These are phyloP conservation scores for Pythium rhizo-oryzae DNA, from an alignment of 352 stramenopile genomes.

Conservation along the genomic window DNA sequence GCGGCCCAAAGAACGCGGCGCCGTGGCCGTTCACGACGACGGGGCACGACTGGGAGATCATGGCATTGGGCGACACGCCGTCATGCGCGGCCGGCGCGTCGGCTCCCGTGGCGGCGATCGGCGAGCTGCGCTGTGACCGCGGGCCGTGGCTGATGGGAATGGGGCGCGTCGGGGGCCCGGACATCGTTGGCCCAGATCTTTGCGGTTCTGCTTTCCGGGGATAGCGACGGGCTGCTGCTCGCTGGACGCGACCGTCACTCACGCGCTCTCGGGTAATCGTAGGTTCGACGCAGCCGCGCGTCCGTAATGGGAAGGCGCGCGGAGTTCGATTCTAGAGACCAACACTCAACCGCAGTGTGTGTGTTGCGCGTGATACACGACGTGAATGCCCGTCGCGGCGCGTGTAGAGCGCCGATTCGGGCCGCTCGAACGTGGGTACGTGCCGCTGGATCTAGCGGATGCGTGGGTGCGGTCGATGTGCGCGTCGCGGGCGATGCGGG, in stretches of 20 bases:
- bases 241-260: conserved; percentile 1
- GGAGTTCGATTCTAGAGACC: conserved; percentile 9
- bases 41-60: conserved; percentile 68
- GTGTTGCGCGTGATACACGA: not conserved
- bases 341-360: conserved; percentile 13
- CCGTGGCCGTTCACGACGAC: conserved; percentile 39
- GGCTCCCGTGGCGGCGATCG: conserved; percentile 16
- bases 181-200: conserved; percentile 28
- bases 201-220: not conserved
- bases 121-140: conserved; percentile 50
- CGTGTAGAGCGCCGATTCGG: not conserved
- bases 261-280: not conserved
- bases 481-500: too few species aligned
- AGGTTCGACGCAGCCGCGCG: not conserved
- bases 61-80: conserved; percentile 27
- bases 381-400: not conserved
- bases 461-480: too few species aligned
- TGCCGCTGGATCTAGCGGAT: not conserved
- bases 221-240: not conserved
- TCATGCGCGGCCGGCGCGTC: conserved; percentile 2
- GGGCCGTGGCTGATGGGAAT: conserved; percentile 52
- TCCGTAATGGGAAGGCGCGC: not conserved
- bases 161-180: conserved; percentile 40
- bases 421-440: not conserved
- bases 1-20: conserved; percentile 23